Evolutionary conservation across 2,329 filamentous ascomycete species (phyloP), one percentile per base, ranked within the genome.

Genomic region (Purpureocillium lavendulum): DNA sequence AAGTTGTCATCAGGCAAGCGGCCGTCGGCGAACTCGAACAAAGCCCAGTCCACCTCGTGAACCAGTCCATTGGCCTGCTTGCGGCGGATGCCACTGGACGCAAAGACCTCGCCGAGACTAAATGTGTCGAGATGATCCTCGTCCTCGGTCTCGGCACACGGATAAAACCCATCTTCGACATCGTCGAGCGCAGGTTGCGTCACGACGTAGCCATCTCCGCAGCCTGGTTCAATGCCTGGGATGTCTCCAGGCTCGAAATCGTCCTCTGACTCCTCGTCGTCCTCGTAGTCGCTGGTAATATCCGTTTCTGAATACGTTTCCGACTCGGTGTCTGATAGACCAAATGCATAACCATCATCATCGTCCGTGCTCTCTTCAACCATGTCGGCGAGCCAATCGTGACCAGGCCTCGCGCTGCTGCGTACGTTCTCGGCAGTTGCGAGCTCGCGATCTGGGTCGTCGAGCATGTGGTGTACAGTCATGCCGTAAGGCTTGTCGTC

Each of bases 391-490:
- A 67, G 67, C 67, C 66, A 70, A 13, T 64, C 61, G 5, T 64
- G 59, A 6, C 54, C 55, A 1, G 49, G 58, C 40, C 52, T 59
- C 29, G 52, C 67, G 60, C 56, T 72, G 61, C 57, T 71, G 33
- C 54, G 58, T 36, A 49, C 35, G 4, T 50, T 48, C 32, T 59
- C 48, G 17, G 40, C 44, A 9, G 49, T 47, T 2, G 48, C 51
- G 29, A 64, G 64, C 9, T 70, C 65, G 39, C 62, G 60, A 4
- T 75, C 74, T 1, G 75, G 77, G 41, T 80, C 75, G 67, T 96
- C 90, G 3, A 97, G 76, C 80, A 97, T 90, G 59, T 97, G 90
- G 54, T 97, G 90, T 0, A 97, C 90, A 16, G 87, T 96, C 86
- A 97, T 92, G 11, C 90, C 90, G 53, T 88, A 92, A 0, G 86